A percentile compares a stretch with the other conserved stretches of the same genome.
phyloP scores from a whole-genome alignment of 345 rosid genomes.

The Tarenaya hassleriana region DNA sequence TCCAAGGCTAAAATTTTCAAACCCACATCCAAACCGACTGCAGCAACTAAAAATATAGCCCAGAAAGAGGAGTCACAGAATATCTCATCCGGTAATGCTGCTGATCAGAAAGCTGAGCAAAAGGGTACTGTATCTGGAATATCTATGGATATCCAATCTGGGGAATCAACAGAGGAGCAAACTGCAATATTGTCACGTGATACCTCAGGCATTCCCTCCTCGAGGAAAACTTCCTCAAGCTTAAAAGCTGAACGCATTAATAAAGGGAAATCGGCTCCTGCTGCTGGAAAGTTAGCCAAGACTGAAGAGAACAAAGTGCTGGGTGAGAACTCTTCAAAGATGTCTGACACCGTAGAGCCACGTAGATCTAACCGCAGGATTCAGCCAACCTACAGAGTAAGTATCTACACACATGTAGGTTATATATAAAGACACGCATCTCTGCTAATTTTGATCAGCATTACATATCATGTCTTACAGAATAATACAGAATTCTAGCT shows the following conservation, averaged over 20 bases:
- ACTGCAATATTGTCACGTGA: conserved; percentile 42
- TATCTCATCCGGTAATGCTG: conserved; percentile 30
- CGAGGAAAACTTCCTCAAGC: conserved; percentile 37
- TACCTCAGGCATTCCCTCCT: conserved; percentile 28
- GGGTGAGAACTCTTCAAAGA: conserved; percentile 33
- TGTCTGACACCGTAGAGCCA: conserved; percentile 52
- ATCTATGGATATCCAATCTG: conserved; percentile 34
- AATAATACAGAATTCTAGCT: too few relatives aligned
- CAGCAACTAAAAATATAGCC: conserved; percentile 38
- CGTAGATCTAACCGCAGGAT: conserved; percentile 92
- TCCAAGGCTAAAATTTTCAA: conserved; percentile 51
- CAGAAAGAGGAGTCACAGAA: conserved; percentile 38
- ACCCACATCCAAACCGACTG: conserved; percentile 45
- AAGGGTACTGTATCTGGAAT: conserved; percentile 37
- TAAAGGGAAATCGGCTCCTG: conserved; percentile 42
- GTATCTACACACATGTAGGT: conserved; percentile 15
- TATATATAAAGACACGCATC: conserved; percentile 6
- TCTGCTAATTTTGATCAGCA: not conserved
- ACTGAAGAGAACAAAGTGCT: conserved; percentile 46
- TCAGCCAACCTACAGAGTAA: conserved; percentile 96
- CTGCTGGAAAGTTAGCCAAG: conserved; percentile 42
- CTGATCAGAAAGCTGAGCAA: conserved; percentile 39
- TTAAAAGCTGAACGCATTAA: conserved; percentile 30
- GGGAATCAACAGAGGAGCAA: conserved; percentile 42
- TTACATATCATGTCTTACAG: not conserved